Evolutionary conservation across 2,329 filamentous ascomycete genomes (phyloP).

Genomic region (Neoascochyta sp.): DNA sequence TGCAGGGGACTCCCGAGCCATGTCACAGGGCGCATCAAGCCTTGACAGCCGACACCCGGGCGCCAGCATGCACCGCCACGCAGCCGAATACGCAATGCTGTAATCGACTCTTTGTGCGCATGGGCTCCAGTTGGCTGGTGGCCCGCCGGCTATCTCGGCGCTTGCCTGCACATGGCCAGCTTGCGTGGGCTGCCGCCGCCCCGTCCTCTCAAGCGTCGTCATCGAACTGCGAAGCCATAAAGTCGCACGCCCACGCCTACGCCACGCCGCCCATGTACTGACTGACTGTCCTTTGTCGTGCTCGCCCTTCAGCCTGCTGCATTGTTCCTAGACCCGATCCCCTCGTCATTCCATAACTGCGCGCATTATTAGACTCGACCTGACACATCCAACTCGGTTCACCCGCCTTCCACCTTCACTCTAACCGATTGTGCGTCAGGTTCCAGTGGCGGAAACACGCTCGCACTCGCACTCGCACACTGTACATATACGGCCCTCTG

Average conservation of each 20-base stretch:
- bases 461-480: slow-evolving; percentile 1
- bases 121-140: too few species aligned
- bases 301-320: slow-evolving; percentile 1
- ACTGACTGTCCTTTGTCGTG: not conserved
- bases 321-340: not conserved
- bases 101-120: too few species aligned
- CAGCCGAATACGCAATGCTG: too few species aligned
- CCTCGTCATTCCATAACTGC: too few species aligned
- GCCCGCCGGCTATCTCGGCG: too few species aligned
- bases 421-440: slow-evolving; percentile 15
- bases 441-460: slow-evolving; percentile 6
- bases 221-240: not conserved
- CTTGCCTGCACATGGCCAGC: too few species aligned
- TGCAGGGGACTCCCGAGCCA: too few species aligned
- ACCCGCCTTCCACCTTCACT: slow-evolving; percentile 2
- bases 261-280: slow-evolving; percentile 1
- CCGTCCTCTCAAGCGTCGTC: too few species aligned
- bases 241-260: not conserved
- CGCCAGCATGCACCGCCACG: too few species aligned
- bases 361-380: slow-evolving; percentile 1
- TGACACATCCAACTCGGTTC: slow-evolving; percentile 2
- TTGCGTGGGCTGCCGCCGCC: too few species aligned
- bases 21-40: too few species aligned
- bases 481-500: slow-evolving; percentile 9
- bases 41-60: too few species aligned